Percentiles rank a stretch among this genome's conserved stretches.
These are phyloP conservation scores for Hygrophorus pudorinus DNA, from an alignment of 768 basidiomycete genomes.

Conservation along the genomic window DNA sequence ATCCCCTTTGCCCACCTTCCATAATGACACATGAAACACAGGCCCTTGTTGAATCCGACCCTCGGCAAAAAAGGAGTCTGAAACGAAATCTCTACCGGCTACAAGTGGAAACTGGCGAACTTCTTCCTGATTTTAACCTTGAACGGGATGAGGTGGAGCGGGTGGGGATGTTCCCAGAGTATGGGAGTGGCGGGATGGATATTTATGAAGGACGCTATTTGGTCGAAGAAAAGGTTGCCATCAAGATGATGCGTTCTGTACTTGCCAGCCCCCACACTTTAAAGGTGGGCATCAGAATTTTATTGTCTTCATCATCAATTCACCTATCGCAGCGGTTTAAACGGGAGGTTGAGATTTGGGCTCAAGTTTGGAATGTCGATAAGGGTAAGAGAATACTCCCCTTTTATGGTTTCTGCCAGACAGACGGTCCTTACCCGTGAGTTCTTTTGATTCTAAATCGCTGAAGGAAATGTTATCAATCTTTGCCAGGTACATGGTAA, in stretches of 20 bases:
- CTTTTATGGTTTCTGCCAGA: conserved; percentile 46
- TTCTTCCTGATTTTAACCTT: conserved; percentile 42
- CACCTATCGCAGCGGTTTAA: conserved; percentile 32
- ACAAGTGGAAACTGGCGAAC: conserved; percentile 33
- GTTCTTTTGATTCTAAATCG: conserved; percentile 7
- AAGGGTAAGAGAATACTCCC: conserved; percentile 43
- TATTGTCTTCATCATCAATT: conserved; percentile 2
- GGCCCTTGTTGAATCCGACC: too few relatives aligned
- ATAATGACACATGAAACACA: too few relatives aligned
- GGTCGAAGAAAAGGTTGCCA: conserved; percentile 42
- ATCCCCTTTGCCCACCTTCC: too few relatives aligned
- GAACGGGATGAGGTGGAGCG: conserved; percentile 42
- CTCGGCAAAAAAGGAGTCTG: too few relatives aligned
- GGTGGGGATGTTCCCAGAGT: conserved; percentile 38
- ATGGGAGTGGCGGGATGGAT: conserved; percentile 43
- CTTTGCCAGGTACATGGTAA: conserved; percentile 39
- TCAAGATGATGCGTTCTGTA: conserved; percentile 46
- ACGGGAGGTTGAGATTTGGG: conserved; percentile 47
- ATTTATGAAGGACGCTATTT: conserved; percentile 47
- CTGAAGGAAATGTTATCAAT: not conserved
- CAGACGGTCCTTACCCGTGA: conserved; percentile 49
- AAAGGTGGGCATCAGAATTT: conserved; percentile 21
- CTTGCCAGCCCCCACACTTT: conserved; percentile 35
- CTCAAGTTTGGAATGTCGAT: conserved; percentile 41
- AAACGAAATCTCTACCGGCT: conserved; percentile 19